Base-by-base conservation (phyloP, 2,329 filamentous ascomycete species). In the Aspergillus oerlinghausenensis region DNA sequence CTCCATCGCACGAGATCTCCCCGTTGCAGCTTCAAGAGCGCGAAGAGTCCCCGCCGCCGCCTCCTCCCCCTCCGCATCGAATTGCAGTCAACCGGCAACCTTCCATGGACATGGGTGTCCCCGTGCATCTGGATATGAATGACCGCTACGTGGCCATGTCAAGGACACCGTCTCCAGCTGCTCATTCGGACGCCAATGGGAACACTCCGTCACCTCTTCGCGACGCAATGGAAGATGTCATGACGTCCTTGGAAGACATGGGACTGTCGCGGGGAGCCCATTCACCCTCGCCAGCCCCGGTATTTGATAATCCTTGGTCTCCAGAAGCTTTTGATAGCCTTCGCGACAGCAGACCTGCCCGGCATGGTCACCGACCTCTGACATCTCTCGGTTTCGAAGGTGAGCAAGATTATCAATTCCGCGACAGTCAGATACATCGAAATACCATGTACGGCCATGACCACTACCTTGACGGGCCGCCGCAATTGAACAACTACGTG, bases 161-260 rank as follows among this genome's bases (percentile, higher is more conserved):
- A 21, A 70, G 80, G 61, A 78, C 76, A 9, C 77, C 79, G 6
- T 84, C 82, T 8, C 79, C 80, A 9, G 70, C 67, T 14, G 71
- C 73, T 10, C 73, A 85, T 3, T 92, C 90, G 1, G 84, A 81
- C 49, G 78, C 79, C 42, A 84, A 81, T 48, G 86, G 85, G 1
- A 78, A 90, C 71, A 99, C 94, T 0, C 94, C 94, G 1, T 97
- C 94, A 2, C 94, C 94, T 0, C 78, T 99, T 3, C 84, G 94
- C 57, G 91, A 92, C 72, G 94, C 94, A 1, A 99, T 99, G 92
- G 93, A 97, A 69, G 93, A 95, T 73, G 92, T 99, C 3, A 97
- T 97, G 85, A 91, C 94, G 63, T 95, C 94, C 55, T 76, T 99
- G 47, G 88, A 96, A 69, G 92, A 92, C 58, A 90, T 99, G 80